Base-by-base conservation (phyloP, 1,139 yeast genomes). In the Debaryomyces subglobosus region DNA sequence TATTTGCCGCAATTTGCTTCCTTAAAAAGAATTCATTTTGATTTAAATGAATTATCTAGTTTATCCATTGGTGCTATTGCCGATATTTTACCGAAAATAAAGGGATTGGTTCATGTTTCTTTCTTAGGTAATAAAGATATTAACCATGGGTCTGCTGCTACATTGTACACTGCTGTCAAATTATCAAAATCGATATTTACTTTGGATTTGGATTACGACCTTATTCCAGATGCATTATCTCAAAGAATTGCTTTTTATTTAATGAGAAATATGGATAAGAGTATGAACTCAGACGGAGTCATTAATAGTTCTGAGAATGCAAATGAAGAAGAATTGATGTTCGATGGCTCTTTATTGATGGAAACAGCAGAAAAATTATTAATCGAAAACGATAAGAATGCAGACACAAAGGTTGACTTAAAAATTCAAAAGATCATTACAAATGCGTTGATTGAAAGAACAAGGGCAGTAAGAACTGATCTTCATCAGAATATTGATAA, bases 181-280 rank as follows among this genome's bases (percentile, higher is more conserved):
- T 69, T 77, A 32, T 85, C 95, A 0, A 72, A 72, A 27, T 76
- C 87, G 4, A 72, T 92, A 24, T 83, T 83, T 54, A 83, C 86
- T 1, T 69, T 92, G 46, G 96, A 89, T 57, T 70, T 89, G 47
- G 96, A 90, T 60, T 80, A 82, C 54, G 87, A 81, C 45, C 67
- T 78, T 50, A 78, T 89, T 49, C 81, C 89, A 15, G 91, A 86
- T 53, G 84, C 83, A 53, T 73, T 91, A 43, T 81, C 87, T 25
- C 88, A 91, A 37, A 80, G 92, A 63, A 82, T 91, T 53, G 95
- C 96, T 0, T 81, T 88, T 51, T 86, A 87, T 61, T 74, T 92
- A 59, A 85, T 91, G 86, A 80, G 87, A 60, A 91, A 91, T 62
- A 85, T 91, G 87, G 92, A 89, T 59, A 72, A 67, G 43, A 72